Base-by-base conservation (phyloP, 805 yeast genomes). In the Wickerhamiella sergipiensis region DNA sequence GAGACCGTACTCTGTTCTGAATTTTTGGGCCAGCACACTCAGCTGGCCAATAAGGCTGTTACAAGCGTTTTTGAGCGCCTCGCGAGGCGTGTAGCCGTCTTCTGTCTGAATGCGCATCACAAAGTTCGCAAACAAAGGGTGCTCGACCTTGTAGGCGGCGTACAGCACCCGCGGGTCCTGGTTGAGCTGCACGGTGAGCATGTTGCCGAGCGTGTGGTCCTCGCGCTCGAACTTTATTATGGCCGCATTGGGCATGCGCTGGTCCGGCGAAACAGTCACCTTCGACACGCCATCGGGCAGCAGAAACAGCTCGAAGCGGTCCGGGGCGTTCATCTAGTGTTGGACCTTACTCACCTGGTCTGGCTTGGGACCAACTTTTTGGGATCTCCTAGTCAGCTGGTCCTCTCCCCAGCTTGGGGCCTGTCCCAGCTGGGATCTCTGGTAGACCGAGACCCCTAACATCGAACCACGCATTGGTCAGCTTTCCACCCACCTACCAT, bases 221-320 rank as follows among this genome's bases (percentile, higher is more conserved):
- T 92, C 99, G 64, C 95, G 83, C 67, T 92, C 97, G 59, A 92
- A 87, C 55, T 86, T 87, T 58, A 92, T 77, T 54, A 89, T 79
- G 46, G 95, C 89, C 45, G 97, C 94, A 65, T 92, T 92, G 21
- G 97, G 95, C 36, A 90, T 92, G 61, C 89, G 85, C 51, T 94
- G 80, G 69, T 92, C 99, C 7, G 97, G 96, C 29, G 88, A 83
- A 50, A 92, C 80, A 55, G 82, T 81, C 54, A 92, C 75, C 85
- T 92, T 92, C 49, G 90, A 84, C 50, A 86, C 94, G 50, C 98
- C 97, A 67, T 92, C 99, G n/a, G 97, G 97, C 60, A 92, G 75
- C 60, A 92, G 79, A 66, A 92, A 92, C 42, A 92, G 79, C 74
- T 92, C 99, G 67, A 90, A 92, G 76, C 98, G 83, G 72, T 92